A percentile compares a stretch with the other conserved stretches of the same genome.
These are phyloP conservation scores for Syzygium aromaticum DNA, from an alignment of 345 rosid species.

Conservation along the genomic window DNA sequence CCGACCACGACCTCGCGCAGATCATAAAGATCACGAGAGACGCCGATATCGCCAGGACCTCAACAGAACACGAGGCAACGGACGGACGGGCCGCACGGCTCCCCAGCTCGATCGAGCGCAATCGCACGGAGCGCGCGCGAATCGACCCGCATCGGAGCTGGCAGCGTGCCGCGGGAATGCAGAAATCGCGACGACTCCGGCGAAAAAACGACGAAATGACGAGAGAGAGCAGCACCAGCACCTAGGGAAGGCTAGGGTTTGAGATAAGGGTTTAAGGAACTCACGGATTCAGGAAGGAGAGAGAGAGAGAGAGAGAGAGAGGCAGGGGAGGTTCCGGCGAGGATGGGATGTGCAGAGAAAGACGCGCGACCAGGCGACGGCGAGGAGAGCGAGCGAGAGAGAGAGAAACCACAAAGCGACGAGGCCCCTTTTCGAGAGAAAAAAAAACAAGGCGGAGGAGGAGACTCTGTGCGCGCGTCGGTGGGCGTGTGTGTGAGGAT, in stretches of 20 bases:
- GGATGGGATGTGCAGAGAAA: constrained; percentile 19
- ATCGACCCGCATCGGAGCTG: background rate
- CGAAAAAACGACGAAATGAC: background rate
- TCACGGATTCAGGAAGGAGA: constrained; percentile 10
- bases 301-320: too few relatives aligned
- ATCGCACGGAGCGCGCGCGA: background rate
- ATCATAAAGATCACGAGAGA: background rate
- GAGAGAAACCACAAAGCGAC: constrained; percentile 3
- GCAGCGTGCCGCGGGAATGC: background rate
- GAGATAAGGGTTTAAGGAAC: background rate
- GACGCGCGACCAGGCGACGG: background rate
- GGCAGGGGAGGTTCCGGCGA: constrained; percentile 14
- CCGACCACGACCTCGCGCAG: background rate
- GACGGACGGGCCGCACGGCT: background rate
- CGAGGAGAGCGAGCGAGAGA: background rate
- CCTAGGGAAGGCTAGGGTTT: constrained; percentile 11
- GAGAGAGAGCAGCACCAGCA: background rate
- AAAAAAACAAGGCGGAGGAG: too few relatives aligned
- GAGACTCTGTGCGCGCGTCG: background rate
- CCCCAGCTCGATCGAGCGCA: background rate
- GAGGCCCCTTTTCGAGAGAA: background rate
- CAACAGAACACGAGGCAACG: background rate
- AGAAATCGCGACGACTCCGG: background rate
- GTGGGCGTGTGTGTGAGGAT: background rate
- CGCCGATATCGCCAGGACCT: background rate